Percentiles rank a stretch among this genome's conserved stretches.
Evolutionary conservation across 768 basidiomycete genomes (phyloP).

Genomic region (Russula abietina): DNA sequence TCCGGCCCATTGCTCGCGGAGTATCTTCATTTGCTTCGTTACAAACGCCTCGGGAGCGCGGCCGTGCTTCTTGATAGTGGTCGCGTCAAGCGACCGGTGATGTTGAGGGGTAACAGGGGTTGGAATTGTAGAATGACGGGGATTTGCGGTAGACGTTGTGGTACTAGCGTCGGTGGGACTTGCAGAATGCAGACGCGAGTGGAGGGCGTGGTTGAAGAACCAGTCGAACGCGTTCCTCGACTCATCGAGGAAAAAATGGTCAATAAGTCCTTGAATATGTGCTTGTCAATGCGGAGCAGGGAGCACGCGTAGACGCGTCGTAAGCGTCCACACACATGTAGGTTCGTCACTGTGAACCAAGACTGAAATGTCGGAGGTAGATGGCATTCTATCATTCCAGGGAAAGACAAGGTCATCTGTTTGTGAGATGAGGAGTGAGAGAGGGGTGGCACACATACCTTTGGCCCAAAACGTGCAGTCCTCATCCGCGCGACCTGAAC

Average conservation of each 20-base stretch:
- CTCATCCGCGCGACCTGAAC: slow-evolving; percentile 21
- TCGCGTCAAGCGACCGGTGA: background rate
- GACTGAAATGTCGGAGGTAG: slow-evolving; percentile 93
- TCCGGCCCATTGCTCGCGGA: slow-evolving; percentile 89
- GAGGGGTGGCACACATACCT: background rate
- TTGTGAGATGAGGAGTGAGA: too few relatives aligned
- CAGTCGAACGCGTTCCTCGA: slow-evolving; percentile 81
- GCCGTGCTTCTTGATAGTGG: slow-evolving; percentile 26
- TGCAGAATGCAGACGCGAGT: slow-evolving; percentile 5
- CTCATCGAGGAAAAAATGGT: slow-evolving; percentile 94
- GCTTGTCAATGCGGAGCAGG: too few relatives aligned
- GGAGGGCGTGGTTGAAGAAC: slow-evolving; percentile 39
- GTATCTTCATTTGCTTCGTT: slow-evolving; percentile 81
- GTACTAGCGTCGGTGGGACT: slow-evolving; percentile 27
- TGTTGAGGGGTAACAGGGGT: background rate
- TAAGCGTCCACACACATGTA: slow-evolving; percentile 90
- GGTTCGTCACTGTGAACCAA: slow-evolving; percentile 90
- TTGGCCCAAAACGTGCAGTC: slow-evolving; percentile 22
- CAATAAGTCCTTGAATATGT: slow-evolving; percentile 78
- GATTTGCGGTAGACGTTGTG: slow-evolving; percentile 26
- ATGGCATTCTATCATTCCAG: slow-evolving; percentile 54
- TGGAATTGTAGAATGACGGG: slow-evolving; percentile 17
- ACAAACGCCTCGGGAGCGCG: slow-evolving; percentile 75
- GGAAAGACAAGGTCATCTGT: background rate
- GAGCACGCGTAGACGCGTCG: slow-evolving; percentile 79